Percentiles rank a stretch among this genome's conserved stretches.
Conservation (phyloP, 2,329 filamentous ascomycete species). For the Colletotrichum plurivorum region DNA sequence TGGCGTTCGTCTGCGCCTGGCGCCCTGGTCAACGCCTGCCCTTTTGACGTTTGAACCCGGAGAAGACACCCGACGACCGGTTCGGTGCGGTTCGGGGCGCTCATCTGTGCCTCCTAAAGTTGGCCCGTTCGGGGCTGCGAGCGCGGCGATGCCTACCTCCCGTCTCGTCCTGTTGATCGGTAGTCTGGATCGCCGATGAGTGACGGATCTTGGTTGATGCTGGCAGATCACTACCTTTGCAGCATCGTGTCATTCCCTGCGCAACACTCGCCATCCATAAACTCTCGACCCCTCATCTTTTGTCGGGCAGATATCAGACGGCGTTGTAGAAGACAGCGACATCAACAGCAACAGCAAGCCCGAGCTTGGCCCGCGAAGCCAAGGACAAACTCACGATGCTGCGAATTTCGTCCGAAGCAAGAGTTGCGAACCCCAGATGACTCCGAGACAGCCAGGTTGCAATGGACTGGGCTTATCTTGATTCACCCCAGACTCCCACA, state of each 20-base stretch:
- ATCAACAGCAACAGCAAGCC: background rate
- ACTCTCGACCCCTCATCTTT: background rate
- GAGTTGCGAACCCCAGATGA: constrained; percentile 7
- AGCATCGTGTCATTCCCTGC: background rate
- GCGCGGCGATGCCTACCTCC: background rate
- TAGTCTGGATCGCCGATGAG: constrained; percentile 25
- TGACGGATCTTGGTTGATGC: background rate
- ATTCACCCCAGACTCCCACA: constrained; percentile 36
- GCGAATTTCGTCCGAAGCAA: background rate
- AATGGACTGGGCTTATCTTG: constrained; percentile 22
- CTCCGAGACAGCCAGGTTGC: constrained; percentile 23
- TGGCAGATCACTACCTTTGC: background rate
- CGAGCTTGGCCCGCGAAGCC: constrained; percentile 11
- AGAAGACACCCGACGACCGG: background rate
- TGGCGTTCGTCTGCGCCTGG: constrained; percentile 14
- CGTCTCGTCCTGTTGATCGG: constrained; percentile 12
- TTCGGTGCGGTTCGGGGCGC: constrained; percentile 19
- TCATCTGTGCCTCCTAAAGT: background rate
- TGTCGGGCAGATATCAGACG: background rate
- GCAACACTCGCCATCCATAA: background rate
- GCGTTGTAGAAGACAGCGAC: background rate
- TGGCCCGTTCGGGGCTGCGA: constrained; percentile 7
- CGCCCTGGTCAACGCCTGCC: constrained; percentile 15
- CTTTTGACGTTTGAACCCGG: background rate
- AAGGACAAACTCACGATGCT: background rate